Conservation (phyloP, 225 moss, liverwort and hornwort species). For the Polytrichum commune region DNA sequence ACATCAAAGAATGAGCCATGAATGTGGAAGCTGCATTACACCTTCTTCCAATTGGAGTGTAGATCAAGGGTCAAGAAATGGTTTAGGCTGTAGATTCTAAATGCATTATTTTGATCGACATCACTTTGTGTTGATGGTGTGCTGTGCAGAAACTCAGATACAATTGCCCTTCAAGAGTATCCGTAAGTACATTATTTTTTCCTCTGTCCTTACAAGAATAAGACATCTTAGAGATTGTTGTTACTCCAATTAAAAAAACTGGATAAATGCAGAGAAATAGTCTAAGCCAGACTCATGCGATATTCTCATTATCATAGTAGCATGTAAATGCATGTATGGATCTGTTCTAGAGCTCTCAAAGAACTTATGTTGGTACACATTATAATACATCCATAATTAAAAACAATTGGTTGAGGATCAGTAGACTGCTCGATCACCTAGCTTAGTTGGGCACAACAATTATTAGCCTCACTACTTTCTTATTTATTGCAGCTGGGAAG, state of each 20-base stretch:
- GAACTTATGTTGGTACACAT: not conserved
- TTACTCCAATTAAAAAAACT: not conserved
- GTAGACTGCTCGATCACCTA: too few relatives aligned
- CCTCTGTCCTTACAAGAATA: not conserved
- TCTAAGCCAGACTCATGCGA: not conserved
- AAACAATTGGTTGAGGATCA: not conserved
- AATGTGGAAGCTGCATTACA: too few relatives aligned
- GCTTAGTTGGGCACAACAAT: too few relatives aligned
- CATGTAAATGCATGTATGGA: not conserved
- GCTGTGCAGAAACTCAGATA: constrained; percentile 4
- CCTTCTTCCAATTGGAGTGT: too few relatives aligned
- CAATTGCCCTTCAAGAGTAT: not conserved
- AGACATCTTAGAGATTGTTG: not conserved
- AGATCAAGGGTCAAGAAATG: too few relatives aligned
- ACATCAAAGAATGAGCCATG: too few relatives aligned
- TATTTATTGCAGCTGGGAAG: constrained; percentile 45
- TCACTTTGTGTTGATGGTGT: not conserved
- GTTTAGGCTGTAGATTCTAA: not conserved
- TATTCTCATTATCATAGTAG: not conserved
- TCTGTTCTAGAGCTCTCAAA: not conserved
- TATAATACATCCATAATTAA: not conserved
- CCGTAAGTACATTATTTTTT: not conserved
- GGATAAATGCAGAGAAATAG: not conserved
- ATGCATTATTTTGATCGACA: not conserved
- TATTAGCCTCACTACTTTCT: not conserved